Conservation (phyloP, 306 rosid genomes). For the Begonia fuchsioides region DNA sequence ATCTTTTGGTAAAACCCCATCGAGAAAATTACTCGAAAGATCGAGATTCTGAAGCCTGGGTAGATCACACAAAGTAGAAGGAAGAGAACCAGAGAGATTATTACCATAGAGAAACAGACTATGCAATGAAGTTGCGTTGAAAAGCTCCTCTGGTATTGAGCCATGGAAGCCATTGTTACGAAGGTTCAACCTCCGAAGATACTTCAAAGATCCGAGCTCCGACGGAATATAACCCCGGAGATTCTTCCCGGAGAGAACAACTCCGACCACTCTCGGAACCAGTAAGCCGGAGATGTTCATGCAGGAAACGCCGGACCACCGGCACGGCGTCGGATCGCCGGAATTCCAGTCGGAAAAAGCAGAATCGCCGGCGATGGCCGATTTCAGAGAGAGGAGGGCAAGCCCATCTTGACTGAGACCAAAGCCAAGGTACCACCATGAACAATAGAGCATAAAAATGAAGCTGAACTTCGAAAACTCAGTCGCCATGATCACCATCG, state of each 20-base stretch:
- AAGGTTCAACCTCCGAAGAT: constrained; percentile 78
- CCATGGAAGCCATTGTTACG: constrained; percentile 65
- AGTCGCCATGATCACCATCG: constrained; percentile 7
- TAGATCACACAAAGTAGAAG: constrained; percentile 52
- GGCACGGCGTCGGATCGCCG: constrained; percentile 50
- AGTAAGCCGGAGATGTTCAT: constrained; percentile 38
- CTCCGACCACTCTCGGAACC: constrained; percentile 69
- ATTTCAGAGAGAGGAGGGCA: constrained; percentile 79
- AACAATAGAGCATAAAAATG: constrained; percentile 6
- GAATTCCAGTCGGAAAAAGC: constrained; percentile 74
- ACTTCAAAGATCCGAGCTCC: constrained; percentile 61
- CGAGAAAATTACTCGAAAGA: constrained; percentile 66
- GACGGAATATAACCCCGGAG: constrained; percentile 89
- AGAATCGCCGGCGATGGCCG: constrained; percentile 50
- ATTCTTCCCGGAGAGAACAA: constrained; percentile 50
- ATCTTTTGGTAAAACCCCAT: constrained; percentile 34
- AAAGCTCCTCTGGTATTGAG: constrained; percentile 59
- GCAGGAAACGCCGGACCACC: constrained; percentile 82
- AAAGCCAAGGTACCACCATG: not conserved
- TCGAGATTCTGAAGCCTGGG: constrained; percentile 78
- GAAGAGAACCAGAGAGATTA: constrained; percentile 68
- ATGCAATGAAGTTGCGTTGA: constrained; percentile 80
- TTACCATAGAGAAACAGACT: constrained; percentile 70
- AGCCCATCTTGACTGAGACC: constrained; percentile 80
- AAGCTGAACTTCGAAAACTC: not conserved